These are phyloP conservation scores for Backusella sp. DNA, from an alignment of 192 early-diverging fungal genomes.

Conservation along the genomic window DNA sequence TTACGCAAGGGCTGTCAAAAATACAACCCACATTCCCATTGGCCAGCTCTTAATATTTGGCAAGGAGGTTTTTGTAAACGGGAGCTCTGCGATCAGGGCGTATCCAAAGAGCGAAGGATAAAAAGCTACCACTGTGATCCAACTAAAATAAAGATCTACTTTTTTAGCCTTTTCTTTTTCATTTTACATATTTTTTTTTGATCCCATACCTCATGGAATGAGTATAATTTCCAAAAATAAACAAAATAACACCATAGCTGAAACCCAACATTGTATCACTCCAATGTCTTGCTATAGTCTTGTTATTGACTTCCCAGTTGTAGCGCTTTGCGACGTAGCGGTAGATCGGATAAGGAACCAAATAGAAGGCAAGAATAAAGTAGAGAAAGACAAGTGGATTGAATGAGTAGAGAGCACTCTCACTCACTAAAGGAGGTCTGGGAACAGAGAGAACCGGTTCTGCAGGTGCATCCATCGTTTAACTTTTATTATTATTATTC, in stretches of 20 bases:
- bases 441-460: slow-evolving; percentile 8
- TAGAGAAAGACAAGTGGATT: slow-evolving; percentile 49
- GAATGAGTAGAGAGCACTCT: slow-evolving; percentile 42
- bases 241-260: slow-evolving; percentile 64
- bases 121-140: slow-evolving; percentile 41
- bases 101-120: slow-evolving; percentile 51
- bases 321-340: slow-evolving; percentile 57
- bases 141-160: slow-evolving; percentile 16
- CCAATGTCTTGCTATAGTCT: slow-evolving; percentile 63
- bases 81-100: slow-evolving; percentile 60
- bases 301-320: slow-evolving; percentile 65
- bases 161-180: background rate
- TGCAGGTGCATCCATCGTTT: slow-evolving; percentile 2
- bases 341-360: slow-evolving; percentile 56
- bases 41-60: slow-evolving; percentile 63
- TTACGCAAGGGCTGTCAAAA: slow-evolving; percentile 52
- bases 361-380: slow-evolving; percentile 52
- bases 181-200: background rate
- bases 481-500: background rate
- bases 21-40: slow-evolving; percentile 62
- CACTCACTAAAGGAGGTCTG: slow-evolving; percentile 8
- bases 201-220: slow-evolving; percentile 55
- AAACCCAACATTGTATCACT: slow-evolving; percentile 59
- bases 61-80: slow-evolving; percentile 67
- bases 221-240: slow-evolving; percentile 74